Base-by-base conservation (phyloP, 108 stramenopile genomes). In the Chaetoceros muelleri region DNA sequence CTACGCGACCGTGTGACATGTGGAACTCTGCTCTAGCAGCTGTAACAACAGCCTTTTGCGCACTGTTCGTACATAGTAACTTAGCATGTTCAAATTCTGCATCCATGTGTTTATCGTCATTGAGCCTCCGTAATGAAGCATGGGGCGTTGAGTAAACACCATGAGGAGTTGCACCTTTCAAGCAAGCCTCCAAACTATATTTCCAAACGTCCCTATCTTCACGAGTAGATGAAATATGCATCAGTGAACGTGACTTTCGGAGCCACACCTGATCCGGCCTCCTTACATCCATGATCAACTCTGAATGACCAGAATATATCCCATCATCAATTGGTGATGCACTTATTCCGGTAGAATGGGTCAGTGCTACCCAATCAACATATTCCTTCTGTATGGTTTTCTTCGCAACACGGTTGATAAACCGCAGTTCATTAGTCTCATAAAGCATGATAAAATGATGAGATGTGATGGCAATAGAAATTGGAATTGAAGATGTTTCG, bases 191-290 rank as follows among this genome's bases (percentile, higher is more conserved):
- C 3, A 93, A 62, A 28, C 74, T 82, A 58, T 68, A 86, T 61
- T 82, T 88, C 87, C 91, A 93, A 21, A 86, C 81, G 59, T 93
- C 91, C 7, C 87, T 67, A 56, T 86, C 84, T 69, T 93, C 91
- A 56, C 78, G 81, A 7, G 78, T 84, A 18, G 85, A 80, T 17
- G 87, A 89, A 34, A 93, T 87, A 55, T 88, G 87, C 19, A 93
- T 82, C 28, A 93, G 59, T 5, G 72, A 71, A 24, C 87, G 55
- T 8, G 67, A 84, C 48, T 80, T 78, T 18, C 87, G 73, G 47
- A 93, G 60, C 91, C 91, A 93, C 44, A 93, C 87, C 72, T 88
- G 85, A 79, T 88, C 91, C 3, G 86, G 82, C n/a, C 91, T 70
- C 7, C 91, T 80, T 49, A 83, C 71, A 57, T 93, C 91, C 75